Conservation (phyloP, 1,284 basidiomycete species). For the Salmacisia buchloeana region DNA sequence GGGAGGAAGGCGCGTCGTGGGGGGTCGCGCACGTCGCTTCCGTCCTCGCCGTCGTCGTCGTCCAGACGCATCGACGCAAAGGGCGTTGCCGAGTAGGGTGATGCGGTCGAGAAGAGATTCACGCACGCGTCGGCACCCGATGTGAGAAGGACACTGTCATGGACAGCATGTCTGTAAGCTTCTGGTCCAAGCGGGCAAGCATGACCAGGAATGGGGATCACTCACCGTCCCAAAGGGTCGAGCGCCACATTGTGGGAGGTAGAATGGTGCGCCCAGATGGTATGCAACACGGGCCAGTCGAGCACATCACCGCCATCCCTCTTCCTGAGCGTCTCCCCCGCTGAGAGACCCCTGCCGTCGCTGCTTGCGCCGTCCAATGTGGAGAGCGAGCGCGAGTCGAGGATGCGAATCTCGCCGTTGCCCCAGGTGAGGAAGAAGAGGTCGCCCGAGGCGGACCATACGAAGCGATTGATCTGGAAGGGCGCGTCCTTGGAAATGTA, state of each 20-base stretch:
- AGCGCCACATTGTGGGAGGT: neutral
- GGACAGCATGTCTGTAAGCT: neutral
- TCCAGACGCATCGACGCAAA: neutral
- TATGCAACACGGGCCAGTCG: slow-evolving; percentile 1
- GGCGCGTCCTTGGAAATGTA: slow-evolving; percentile 1
- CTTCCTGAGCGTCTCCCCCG: neutral
- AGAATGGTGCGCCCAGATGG: neutral
- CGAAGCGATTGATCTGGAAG: slow-evolving; percentile 40
- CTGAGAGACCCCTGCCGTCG: too few relatives aligned
- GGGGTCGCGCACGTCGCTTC: neutral
- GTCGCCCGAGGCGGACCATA: slow-evolving; percentile 32
- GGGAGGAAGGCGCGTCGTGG: neutral
- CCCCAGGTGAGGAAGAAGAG: slow-evolving; percentile 38
- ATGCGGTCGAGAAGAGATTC: slow-evolving; percentile 4
- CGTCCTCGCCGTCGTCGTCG: neutral
- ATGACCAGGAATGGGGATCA: neutral
- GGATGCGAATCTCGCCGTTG: slow-evolving; percentile 25
- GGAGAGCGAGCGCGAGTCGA: slow-evolving; percentile 2
- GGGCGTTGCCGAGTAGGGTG: neutral
- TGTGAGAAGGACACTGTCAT: neutral
- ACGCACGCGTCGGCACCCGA: slow-evolving; percentile 1
- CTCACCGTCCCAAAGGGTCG: neutral
- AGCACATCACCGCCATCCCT: neutral
- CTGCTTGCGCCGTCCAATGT: neutral
- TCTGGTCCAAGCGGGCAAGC: too few relatives aligned